Evolutionary conservation across 495 filamentous ascomycete species (phyloP), one percentile per base, ranked within the genome.

Genomic region (Oleoguttula mirabilis): DNA sequence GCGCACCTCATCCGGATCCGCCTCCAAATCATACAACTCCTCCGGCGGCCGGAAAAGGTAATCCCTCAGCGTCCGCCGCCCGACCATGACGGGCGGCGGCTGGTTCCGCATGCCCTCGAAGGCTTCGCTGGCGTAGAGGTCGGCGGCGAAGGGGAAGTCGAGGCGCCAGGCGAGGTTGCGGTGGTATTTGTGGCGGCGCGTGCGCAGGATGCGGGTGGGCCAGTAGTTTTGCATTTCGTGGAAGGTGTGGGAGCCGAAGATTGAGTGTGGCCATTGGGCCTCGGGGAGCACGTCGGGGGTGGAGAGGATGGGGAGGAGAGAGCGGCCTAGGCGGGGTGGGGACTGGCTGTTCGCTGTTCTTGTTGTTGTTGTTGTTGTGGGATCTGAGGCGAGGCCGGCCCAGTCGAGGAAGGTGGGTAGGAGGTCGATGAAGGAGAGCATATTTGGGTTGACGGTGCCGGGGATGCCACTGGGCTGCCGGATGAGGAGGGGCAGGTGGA

Each of bases 161-260:
- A 70, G 57, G 12, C 57, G 36, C 56, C 59, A 67, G 3, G 62
- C 64, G 12, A 68, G 56, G 39, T 70, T 68, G 25, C 66, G 60
- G 42, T 70, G 66, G 37, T 70, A 70, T 33, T 70, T 70, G 50
- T 59, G 66, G 10, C 51, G 41, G 2, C 45, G 47, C 2, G 55
- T 65, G 11, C 66, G 66, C 21, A 68, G 45, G 52, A 62, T 58
- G 14, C 66, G 59, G 1, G 66, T 70, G 2, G 66, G 66, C 52
- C 56, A 70, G 50, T 68, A 70, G 36, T 68, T 67, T 20, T 60
- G 64, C 7, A 66, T 44, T 51, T 70, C 66, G 36, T 70, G 66
- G 52, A 70, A 68, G n/a, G 66, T 68, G 47, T 70, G 66, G 11
- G 63, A 66, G 24, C 66, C 64, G 34, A 64, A 68, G 10, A 70